A percentile compares a stretch with the other conserved stretches of the same genome.
Conservation (phyloP, 169 alveolate genomes). For the Blepharisma undulans region DNA sequence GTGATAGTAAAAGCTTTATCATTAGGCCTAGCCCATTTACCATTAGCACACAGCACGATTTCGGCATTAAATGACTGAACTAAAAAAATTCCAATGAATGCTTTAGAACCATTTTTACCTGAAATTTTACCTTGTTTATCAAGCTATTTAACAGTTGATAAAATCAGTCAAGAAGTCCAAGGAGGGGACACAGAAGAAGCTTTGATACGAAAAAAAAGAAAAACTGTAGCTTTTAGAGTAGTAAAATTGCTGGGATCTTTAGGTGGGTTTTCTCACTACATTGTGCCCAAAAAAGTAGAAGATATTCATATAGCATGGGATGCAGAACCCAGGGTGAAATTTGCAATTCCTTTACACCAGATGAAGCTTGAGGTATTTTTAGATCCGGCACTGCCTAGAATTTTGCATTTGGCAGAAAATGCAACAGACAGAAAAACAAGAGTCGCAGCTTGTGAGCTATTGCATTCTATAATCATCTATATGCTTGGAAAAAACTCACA, state of each 20-base stretch:
- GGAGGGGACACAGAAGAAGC: neutral
- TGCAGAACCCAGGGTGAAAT: slow-evolving; percentile 59
- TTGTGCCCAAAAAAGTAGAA: slow-evolving; percentile 41
- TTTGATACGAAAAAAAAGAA: slow-evolving; percentile 28
- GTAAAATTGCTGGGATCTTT: slow-evolving; percentile 60
- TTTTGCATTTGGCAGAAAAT: slow-evolving; percentile 68
- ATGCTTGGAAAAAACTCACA: slow-evolving; percentile 75
- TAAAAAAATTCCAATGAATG: neutral
- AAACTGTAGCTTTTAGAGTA: slow-evolving; percentile 50
- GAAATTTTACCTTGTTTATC: slow-evolving; percentile 17
- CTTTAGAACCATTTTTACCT: neutral
- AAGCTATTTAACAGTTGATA: slow-evolving; percentile 10
- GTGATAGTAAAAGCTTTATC: slow-evolving; percentile 15
- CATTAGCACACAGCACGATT: slow-evolving; percentile 18
- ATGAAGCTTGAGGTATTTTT: slow-evolving; percentile 61
- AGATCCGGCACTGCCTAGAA: slow-evolving; percentile 63
- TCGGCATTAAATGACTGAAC: neutral
- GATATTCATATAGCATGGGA: slow-evolving; percentile 59
- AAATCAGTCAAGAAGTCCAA: slow-evolving; percentile 27
- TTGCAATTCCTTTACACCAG: slow-evolving; percentile 66
- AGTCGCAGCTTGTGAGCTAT: slow-evolving; percentile 72
- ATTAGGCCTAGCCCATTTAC: slow-evolving; percentile 1
- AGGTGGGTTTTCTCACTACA: slow-evolving; percentile 62
- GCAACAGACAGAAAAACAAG: slow-evolving; percentile 68
- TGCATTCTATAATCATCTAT: slow-evolving; percentile 71